Base-by-base conservation (phyloP, 345 rosid genomes). In the Corchorus capsularis region DNA sequence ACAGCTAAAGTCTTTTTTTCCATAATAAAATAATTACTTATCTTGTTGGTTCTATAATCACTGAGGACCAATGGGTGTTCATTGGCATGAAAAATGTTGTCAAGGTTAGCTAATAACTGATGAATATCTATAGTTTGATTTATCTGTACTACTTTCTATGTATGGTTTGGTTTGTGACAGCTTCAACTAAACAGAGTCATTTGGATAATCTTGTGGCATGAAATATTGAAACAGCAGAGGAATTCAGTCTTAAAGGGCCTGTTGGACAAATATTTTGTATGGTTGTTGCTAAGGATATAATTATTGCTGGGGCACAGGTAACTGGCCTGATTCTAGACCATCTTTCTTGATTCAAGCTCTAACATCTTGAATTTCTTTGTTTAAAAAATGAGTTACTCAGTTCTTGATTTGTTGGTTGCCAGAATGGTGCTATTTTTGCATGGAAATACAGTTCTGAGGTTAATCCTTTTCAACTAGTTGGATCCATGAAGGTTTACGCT, bases 1-100 rank as follows among this genome's bases (percentile, higher is more conserved):
- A 52, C 10, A 41, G 61, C 63, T 69, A 57, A 71, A 46, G 46
- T 4, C 13, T 62, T 53, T 64, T 60, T 37, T 74, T 64, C 12
- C 39, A 47, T 69, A 6, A 78, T 41, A 41, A 69, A 75, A 75
- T 68, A 59, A 22, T 60, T 67, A 49, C 67, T 80, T 27, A 27
- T 27, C 27, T 1, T 1, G 83, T 87, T 71, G 89, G 90, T 10
- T 87, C 82, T 59, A 70, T 90, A 57, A 83, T 84, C 3, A 83
- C 81, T 45, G 90, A 85, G 76, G 92, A 89, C n/a, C 75, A 85
- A 9, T 90, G 97, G 97, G 82, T 88, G 12, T 90, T 92, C 69
- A 68, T 85, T 43, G 92, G 92, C 79, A 73, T 92, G 77, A 88
- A 81, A 17, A 81, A 88, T 72, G 74, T 69, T 6, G 77, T 92